Base-by-base conservation (phyloP, 768 basidiomycete genomes). In the Russula olivacea region DNA sequence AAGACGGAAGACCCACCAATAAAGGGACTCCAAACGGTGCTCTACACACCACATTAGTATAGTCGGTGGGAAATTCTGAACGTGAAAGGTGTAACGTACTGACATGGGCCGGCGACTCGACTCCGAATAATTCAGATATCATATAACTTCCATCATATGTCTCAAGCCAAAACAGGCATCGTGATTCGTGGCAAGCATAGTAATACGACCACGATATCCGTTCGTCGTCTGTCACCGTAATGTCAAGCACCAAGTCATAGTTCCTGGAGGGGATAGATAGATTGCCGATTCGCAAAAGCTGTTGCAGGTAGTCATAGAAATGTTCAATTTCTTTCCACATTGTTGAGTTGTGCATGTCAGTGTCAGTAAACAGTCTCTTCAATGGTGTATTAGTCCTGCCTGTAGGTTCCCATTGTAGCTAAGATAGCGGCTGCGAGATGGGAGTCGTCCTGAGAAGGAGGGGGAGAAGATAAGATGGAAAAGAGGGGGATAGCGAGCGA, bases 291-390 rank as follows among this genome's bases (percentile, higher is more conserved):
- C 65, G 40, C 4, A 68, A 61, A 52, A 71, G 68, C 0, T 7
- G 25, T 2, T 66, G 34, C n/a, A 80, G 49, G 56, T 54, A 66
- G 0, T 3, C 10, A 38, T 68, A 73, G 52, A 76, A 80, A 11
- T 70, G 69, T 6, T 74, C 72, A 4, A 84, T 72, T 32, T 78
- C 76, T 0, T 49, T 38, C 7, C 69, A 64, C 6, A 77, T 71
- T 0, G 67, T 70, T 0, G 49, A 11, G n/a, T 85, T 75, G 40
- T 75, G 78, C 17, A 86, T 71, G 63, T 86, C 70, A 34, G 78
- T 78, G 62, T 87, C 85, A 0, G 85, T 85, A 38, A 80, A 81
- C 0, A 82, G 75, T 54, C 75, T 78, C 81, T 84, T 41, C 28
- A 43, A 23, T 50, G 6, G 9, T 6, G 15, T 3, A 36, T 38